Conservation (phyloP, 352 stramenopile species). For the Phytopythium sindhum region DNA sequence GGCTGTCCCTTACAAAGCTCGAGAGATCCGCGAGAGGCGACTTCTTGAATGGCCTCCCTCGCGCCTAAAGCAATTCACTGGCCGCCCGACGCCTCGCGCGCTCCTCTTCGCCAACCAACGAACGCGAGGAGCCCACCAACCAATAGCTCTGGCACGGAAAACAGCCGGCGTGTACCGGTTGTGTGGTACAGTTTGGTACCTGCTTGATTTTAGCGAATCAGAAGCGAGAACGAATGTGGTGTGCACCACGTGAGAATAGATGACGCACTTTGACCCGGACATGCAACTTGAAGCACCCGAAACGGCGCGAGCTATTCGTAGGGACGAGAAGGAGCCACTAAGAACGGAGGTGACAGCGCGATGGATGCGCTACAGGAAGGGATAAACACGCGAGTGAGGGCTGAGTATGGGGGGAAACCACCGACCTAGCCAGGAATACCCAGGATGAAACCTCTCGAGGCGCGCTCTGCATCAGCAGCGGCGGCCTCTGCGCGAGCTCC, state of each 20-base stretch:
- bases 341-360: not conserved
- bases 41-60: constrained; percentile 5
- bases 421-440: not conserved
- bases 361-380: not conserved
- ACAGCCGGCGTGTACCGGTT: not conserved
- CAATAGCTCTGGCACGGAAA: not conserved
- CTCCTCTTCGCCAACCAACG: constrained; percentile 8
- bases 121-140: constrained; percentile 6
- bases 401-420: not conserved
- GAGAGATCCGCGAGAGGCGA: constrained; percentile 7
- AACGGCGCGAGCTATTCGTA: not conserved
- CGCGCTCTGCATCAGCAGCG: no score
- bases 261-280: not conserved
- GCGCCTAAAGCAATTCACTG: not conserved
- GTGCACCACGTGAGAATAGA: not conserved
- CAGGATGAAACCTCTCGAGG: not conserved
- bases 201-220: not conserved
- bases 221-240: not conserved
- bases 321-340: not conserved
- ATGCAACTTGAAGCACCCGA: not conserved
- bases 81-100: not conserved
- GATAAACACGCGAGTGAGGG: not conserved
- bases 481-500: not conserved
- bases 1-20: not conserved
- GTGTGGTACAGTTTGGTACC: not conserved